Percentiles rank a stretch among this genome's conserved stretches.
These are phyloP conservation scores for Termitomyces sp. DNA, from an alignment of 768 basidiomycete genomes.

Conservation along the genomic window DNA sequence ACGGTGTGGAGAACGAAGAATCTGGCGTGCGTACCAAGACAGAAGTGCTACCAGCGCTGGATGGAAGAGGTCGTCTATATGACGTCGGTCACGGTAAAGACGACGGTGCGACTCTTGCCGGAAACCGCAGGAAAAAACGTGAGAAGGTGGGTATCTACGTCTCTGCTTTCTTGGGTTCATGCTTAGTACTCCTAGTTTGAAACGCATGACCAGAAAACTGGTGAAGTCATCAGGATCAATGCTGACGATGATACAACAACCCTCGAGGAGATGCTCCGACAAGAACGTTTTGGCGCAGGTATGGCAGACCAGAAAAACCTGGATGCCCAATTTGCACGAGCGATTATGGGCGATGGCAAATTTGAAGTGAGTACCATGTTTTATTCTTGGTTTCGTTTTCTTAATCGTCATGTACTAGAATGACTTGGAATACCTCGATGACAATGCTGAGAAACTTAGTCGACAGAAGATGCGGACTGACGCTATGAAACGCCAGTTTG, in stretches of 20 bases:
- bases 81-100: conserved; percentile 83
- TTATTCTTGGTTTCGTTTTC: neutral
- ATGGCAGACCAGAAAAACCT: conserved; percentile 88
- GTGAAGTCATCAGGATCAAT: conserved; percentile 84
- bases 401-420: conserved; percentile 39
- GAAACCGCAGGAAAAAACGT: conserved; percentile 78
- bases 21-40: conserved; percentile 53
- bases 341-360: conserved; percentile 83
- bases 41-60: conserved; percentile 85
- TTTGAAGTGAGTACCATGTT: conserved; percentile 55
- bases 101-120: conserved; percentile 44
- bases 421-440: conserved; percentile 92
- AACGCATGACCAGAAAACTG: conserved; percentile 86
- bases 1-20: conserved; percentile 35
- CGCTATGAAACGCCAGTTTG: conserved; percentile 95
- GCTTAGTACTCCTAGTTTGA: conserved; percentile 50
- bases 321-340: conserved; percentile 83
- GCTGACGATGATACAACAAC: conserved; percentile 86
- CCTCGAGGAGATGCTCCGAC: conserved; percentile 87
- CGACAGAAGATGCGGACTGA: conserved; percentile 95
- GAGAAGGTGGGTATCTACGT: conserved; percentile 49
- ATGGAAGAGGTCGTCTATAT: conserved; percentile 79
- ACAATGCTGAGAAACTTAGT: conserved; percentile 90
- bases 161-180: neutral
- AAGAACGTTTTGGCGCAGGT: conserved; percentile 88